phyloP scores from a whole-genome alignment of 2,329 filamentous ascomycete genomes.

The Clonostachys byssicola region DNA sequence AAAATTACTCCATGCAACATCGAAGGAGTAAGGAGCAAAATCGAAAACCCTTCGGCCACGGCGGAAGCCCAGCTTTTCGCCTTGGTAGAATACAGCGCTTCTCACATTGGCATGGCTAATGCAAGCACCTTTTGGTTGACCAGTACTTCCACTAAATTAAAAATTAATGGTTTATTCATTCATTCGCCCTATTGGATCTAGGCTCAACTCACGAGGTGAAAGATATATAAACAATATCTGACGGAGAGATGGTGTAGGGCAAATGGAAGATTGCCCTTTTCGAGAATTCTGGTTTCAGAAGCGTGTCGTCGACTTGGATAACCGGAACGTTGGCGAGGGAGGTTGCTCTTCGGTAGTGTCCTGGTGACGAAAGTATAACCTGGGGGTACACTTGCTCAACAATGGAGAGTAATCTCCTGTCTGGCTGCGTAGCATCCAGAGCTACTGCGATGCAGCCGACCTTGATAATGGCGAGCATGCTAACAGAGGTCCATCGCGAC shows the following conservation, averaged over 20 bases:
- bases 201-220: constrained; percentile 5
- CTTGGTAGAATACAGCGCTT: constrained; percentile 3
- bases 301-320: no score
- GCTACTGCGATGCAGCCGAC: constrained; percentile 9
- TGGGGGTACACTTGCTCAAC: neutral
- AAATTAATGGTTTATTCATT: no score
- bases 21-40: constrained; percentile 13
- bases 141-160: constrained; percentile 9
- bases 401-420: no score
- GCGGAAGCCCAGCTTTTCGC: neutral
- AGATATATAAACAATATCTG: constrained; percentile 8
- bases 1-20: constrained; percentile 6
- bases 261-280: no score
- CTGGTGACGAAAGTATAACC: neutral
- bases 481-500: constrained; percentile 14
- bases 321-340: no score
- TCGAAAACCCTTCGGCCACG: constrained; percentile 8
- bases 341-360: neutral
- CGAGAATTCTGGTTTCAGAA: no score
- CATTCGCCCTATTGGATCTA: no score
- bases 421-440: constrained; percentile 4
- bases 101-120: constrained; percentile 7
- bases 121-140: constrained; percentile 12
- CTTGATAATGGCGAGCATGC: constrained; percentile 9
- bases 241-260: neutral